phyloP scores from a whole-genome alignment of 2,329 filamentous ascomycete genomes.

The Exophiala bonariae region DNA sequence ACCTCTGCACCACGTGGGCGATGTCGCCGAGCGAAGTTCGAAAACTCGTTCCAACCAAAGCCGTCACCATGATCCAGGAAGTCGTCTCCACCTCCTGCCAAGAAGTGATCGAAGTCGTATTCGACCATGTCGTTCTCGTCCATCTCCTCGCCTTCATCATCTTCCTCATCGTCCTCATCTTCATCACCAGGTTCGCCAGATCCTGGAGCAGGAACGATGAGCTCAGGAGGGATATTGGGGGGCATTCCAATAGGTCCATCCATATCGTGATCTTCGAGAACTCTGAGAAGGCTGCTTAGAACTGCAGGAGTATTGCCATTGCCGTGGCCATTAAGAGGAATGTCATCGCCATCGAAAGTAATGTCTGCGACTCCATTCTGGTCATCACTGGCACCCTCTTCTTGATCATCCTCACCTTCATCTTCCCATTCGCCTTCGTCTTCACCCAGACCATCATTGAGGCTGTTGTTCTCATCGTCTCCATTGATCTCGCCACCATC shows the following conservation, averaged over 20 bases:
- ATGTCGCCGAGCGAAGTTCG: conserved; percentile 43
- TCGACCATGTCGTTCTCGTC: conserved; percentile 43
- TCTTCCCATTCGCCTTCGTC: conserved; percentile 53
- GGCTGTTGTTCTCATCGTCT: conserved; percentile 39
- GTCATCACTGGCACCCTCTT: conserved; percentile 44
- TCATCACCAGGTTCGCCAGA: conserved; percentile 21
- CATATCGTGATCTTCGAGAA: conserved; percentile 23
- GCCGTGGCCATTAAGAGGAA: conserved; percentile 44
- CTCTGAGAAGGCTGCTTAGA: conserved; percentile 32
- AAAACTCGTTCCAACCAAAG: conserved; percentile 28
- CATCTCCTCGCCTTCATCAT: conserved; percentile 58
- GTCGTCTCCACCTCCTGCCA: conserved; percentile 58
- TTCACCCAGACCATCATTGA: conserved; percentile 27
- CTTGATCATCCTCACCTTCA: conserved; percentile 46
- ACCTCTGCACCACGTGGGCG: conserved; percentile 51
- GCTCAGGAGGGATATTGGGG: conserved; percentile 17
- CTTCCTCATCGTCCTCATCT: conserved; percentile 52
- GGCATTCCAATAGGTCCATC: conserved; percentile 13
- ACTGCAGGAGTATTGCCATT: conserved; percentile 32
- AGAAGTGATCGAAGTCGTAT: conserved; percentile 28
- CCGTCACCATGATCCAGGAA: conserved; percentile 69
- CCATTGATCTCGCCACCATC: conserved; percentile 43
- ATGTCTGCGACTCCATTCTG: conserved; percentile 44
- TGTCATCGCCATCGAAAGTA: conserved; percentile 44
- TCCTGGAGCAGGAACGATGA: conserved; percentile 18